Base-by-base conservation (phyloP, 2,329 filamentous ascomycete species). In the Coleophoma eucalyptorum region DNA sequence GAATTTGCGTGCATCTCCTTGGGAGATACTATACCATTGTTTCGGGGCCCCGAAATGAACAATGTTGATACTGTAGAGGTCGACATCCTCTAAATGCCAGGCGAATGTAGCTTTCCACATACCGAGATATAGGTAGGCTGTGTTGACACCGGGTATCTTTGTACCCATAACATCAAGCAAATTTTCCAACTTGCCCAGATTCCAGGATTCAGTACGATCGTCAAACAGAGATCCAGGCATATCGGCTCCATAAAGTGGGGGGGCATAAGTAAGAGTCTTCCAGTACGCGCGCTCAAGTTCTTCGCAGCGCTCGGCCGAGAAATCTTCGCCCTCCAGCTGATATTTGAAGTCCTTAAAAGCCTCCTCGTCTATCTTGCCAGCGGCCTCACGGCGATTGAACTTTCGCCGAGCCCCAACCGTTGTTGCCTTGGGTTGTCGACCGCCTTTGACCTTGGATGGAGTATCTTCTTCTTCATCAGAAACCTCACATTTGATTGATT, bases 81-180 rank as follows among this genome's bases (percentile, higher is more conserved):
- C 94, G 40, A 99, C 93, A 67, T 99, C 94, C 67, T 99, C 94
- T 48, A 99, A 74, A 79, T 99, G 94, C 94, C 94, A 99, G 8
- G 94, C 94, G 67, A 99, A 99, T 0, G 94, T 97, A 12, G 94
- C 93, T 70, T 97, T 97, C 94, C 94, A 99, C 94, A 99, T 99
- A 41, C 94, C 94, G 53, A 99, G 78, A 65, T 99, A 99, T 2
- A 99, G 81, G 65, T 99, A 99, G 2, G 94, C 93, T 2, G 93
- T 99, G 65, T 99, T 99, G 65, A 99, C 95, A 58, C 94, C 94
- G 3, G 94, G 95, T 8, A 99, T 90, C 61, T 97, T 96, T 50
- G 91, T 93, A 6, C 94, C 94, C 2, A 99, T 77, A 4, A 97
- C 90, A 68, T 99, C 94, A 37, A 99, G 79, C 50, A 99, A 73